phyloP scores from a whole-genome alignment of 1,284 basidiomycete species.

The Anthracocystis walkeri region DNA sequence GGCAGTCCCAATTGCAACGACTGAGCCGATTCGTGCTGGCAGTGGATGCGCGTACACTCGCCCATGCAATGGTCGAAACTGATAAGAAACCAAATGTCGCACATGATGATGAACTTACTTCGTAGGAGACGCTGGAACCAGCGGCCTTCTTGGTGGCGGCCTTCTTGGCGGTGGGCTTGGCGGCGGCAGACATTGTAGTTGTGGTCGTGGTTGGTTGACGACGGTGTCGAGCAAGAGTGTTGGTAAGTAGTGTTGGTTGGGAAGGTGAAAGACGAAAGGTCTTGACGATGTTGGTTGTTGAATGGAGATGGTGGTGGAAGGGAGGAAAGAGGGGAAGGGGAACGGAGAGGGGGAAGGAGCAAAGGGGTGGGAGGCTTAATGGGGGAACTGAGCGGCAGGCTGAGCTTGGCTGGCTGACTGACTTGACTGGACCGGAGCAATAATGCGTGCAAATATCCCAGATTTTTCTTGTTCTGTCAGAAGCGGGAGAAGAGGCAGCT shows the following conservation, averaged over 20 bases:
- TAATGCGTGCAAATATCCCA: conserved; percentile 14
- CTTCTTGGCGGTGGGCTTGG: conserved; percentile 60
- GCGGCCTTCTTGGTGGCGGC: conserved; percentile 59
- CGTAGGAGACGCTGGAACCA: conserved; percentile 54
- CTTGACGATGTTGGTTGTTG: conserved; percentile 18
- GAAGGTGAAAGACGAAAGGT: conserved; percentile 13
- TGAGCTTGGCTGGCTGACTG: conserved; percentile 1
- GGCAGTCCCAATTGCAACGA: conserved; percentile 16
- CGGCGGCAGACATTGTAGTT: conserved; percentile 53
- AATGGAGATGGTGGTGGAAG: conserved; percentile 40
- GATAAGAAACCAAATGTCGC: background rate
- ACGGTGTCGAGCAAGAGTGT: conserved; percentile 35
- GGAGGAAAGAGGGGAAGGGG: conserved; percentile 32
- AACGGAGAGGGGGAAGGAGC: conserved; percentile 12
- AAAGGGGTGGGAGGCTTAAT: conserved; percentile 9
- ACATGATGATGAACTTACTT: conserved; percentile 35
- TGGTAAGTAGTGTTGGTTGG: conserved; percentile 25
- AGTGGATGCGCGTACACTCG: conserved; percentile 15
- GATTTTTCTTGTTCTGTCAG: conserved; percentile 4
- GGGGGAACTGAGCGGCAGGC: conserved; percentile 5
- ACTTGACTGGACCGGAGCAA: background rate
- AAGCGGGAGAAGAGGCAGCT: background rate
- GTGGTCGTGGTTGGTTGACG: conserved; percentile 14
- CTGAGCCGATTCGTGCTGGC: background rate
- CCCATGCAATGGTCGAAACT: background rate